Base-by-base conservation (phyloP, 257 asterid species). In the Ballota nigra region DNA sequence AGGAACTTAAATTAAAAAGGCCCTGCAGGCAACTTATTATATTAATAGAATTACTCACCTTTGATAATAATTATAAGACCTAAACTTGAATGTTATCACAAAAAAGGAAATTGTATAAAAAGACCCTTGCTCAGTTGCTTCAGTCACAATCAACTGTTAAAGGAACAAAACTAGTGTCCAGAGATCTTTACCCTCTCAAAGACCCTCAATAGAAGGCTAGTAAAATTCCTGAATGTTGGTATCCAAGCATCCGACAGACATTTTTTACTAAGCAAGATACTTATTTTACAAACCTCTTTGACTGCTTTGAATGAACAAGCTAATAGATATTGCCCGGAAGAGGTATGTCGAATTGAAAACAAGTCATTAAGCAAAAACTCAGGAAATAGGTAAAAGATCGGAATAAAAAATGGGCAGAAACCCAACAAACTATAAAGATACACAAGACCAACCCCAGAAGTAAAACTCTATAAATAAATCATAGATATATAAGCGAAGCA, bases 401-500 rank as follows among this genome's bases (percentile, higher is more conserved):
- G 5, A 34, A 10, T 33, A 18, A 59, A 18, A 6, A n/a, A 61
- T 28, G 22, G 28, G 47, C n/a, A 61, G 20, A 9, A 47, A 28
- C 36, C 43, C 69, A 22, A 0, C 43, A 19, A 15, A 63, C 70
- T 15, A 12, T 20, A 38, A 51, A 72, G 53, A 29, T 33, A 34
- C 23, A 38, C 45, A 51, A 16, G 40, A 18, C 24, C 18, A 73
- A 49, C 18, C 29, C 59, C 12, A 58, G 26, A 31, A 33, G 75
- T 9, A 47, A 75, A 28, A 62, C 9, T 2, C 47, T 29, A 60
- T 5, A 49, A 1, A 47, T 47, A 47, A 41, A 11, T 23, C 1
- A 22, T 34, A 74, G 66, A 59, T 4, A n/a, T 18, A 68, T 5
- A 66, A n/a, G 43, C 65, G 60, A 33, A 45, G 52, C 3, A 75